Base-by-base conservation (phyloP, 768 basidiomycete species). In the Tylopilus subfusipes region DNA sequence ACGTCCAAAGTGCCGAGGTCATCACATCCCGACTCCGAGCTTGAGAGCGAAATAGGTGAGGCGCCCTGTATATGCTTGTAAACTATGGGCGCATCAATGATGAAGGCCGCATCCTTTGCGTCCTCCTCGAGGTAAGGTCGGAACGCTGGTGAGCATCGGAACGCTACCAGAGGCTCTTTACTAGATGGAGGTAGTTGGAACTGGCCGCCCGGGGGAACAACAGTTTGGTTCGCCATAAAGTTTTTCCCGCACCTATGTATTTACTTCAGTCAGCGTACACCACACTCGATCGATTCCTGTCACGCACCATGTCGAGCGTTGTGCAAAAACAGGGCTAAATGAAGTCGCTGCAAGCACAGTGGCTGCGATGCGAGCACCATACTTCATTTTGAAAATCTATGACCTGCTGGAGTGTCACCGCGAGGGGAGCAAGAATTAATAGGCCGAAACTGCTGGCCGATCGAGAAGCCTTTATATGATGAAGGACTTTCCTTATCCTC, bases 211-310 rank as follows among this genome's bases (percentile, higher is more conserved):
- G 80, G 78, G 1, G 73, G 72, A 16, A 76, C 72, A 9, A 76
- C 66, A 2, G 75, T 69, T 50, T 76, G 66, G 24, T 70, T 69
- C 6, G 68, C 36, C 70, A 75, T 75, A 60, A 67, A 82, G 56
- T 79, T 73, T 63, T 81, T 81, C 36, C 78, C 78, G 42, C 80
- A 81, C 79, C 81, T 12, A 33, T 12, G 13, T 81, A 33, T 44
- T 24, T 1, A 1, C 22, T 18, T 51, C 18, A 44, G 19, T 3
- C 10, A 19, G 5, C 30, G 48, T n/a, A 22, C 10, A 3, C 30
- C 4, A 11, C 5, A 3, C 16, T 4, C 12, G 11, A 14, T 30
- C 18, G 5, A 30, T 30, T 10, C 4, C 6, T 16, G 48, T 11
- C 18, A 42, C 58, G 39, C 10, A 65, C 68, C 69, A 71, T 62